Conservation (phyloP, 2,329 filamentous ascomycete genomes). For the Fusarium sp. region DNA sequence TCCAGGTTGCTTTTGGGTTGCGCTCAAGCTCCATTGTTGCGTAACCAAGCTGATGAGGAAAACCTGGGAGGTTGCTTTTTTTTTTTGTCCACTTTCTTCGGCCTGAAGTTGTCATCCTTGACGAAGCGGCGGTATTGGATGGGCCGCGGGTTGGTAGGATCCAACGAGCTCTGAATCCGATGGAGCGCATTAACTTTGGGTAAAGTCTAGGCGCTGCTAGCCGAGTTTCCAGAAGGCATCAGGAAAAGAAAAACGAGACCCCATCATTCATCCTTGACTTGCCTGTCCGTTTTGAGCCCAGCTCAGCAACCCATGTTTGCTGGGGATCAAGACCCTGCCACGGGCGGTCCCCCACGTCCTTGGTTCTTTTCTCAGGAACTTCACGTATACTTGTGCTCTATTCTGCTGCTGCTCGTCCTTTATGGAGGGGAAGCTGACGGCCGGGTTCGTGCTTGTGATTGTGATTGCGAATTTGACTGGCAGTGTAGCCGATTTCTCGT, state of each 20-base stretch:
- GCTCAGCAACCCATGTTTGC: slow-evolving; percentile 32
- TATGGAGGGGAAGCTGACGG: slow-evolving; percentile 12
- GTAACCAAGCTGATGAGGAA: slow-evolving; percentile 8
- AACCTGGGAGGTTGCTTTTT: slow-evolving; percentile 11
- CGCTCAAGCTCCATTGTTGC: slow-evolving; percentile 10
- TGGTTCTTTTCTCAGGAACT: slow-evolving; percentile 26
- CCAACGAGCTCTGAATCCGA: slow-evolving; percentile 17
- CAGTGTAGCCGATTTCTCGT: slow-evolving; percentile 11
- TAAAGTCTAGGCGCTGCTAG: slow-evolving; percentile 13
- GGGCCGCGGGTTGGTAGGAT: slow-evolving; percentile 3
- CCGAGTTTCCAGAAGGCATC: slow-evolving; percentile 43
- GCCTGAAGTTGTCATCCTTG: slow-evolving; percentile 13
- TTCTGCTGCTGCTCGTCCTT: slow-evolving; percentile 14
- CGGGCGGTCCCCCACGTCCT: slow-evolving; percentile 28
- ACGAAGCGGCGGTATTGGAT: slow-evolving; percentile 10
- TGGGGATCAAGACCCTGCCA: slow-evolving; percentile 16
- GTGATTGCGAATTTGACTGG: slow-evolving; percentile 14
- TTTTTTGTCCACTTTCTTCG: neutral
- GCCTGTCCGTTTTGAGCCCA: slow-evolving; percentile 8
- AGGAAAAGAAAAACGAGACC: slow-evolving; percentile 17
- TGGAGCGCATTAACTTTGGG: slow-evolving; percentile 1
- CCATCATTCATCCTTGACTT: slow-evolving; percentile 7
- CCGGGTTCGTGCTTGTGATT: slow-evolving; percentile 18
- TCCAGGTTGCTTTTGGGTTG: slow-evolving; percentile 9
- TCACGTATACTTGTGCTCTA: slow-evolving; percentile 22